Conservation (phyloP, 768 basidiomycete species). For the Antrodiella citrinella region DNA sequence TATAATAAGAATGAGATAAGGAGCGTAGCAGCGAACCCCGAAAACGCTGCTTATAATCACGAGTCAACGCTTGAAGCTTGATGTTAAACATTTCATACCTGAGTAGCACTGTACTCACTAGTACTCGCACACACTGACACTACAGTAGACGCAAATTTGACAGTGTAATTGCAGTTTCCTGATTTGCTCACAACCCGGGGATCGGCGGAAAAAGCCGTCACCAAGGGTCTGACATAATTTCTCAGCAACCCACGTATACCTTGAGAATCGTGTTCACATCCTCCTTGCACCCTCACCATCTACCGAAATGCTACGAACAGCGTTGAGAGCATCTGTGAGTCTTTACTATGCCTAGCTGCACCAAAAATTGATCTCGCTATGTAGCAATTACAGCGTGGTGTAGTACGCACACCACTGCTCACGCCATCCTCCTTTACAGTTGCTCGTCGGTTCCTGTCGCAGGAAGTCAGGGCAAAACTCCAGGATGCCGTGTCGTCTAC, state of each 20-base stretch:
- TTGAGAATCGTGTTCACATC: background rate
- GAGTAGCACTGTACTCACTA: too few species aligned
- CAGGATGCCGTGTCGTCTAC: slow-evolving; percentile 63
- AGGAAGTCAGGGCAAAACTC: slow-evolving; percentile 55
- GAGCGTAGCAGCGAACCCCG: too few species aligned
- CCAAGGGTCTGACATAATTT: background rate
- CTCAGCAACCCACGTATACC: background rate
- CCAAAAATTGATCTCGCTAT: background rate
- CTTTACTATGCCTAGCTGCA: background rate
- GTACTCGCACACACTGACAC: too few species aligned
- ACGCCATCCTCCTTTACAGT: slow-evolving; percentile 18
- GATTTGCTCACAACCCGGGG: background rate
- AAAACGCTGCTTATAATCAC: too few species aligned
- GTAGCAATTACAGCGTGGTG: slow-evolving; percentile 3
- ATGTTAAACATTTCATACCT: too few species aligned
- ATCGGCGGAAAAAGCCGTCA: too few species aligned
- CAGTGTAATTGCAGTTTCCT: background rate
- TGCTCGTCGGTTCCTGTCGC: slow-evolving; percentile 46
- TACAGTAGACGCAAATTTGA: too few species aligned
- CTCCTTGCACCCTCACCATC: background rate
- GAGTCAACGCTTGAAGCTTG: too few species aligned
- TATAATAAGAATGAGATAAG: too few species aligned
- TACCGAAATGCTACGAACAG: slow-evolving; percentile 10
- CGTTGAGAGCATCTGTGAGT: slow-evolving; percentile 11
- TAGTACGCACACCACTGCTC: slow-evolving; percentile 9